These are phyloP conservation scores for Aureobasidium sp. DNA, from an alignment of 2,329 filamentous ascomycete species.

Conservation along the genomic window DNA sequence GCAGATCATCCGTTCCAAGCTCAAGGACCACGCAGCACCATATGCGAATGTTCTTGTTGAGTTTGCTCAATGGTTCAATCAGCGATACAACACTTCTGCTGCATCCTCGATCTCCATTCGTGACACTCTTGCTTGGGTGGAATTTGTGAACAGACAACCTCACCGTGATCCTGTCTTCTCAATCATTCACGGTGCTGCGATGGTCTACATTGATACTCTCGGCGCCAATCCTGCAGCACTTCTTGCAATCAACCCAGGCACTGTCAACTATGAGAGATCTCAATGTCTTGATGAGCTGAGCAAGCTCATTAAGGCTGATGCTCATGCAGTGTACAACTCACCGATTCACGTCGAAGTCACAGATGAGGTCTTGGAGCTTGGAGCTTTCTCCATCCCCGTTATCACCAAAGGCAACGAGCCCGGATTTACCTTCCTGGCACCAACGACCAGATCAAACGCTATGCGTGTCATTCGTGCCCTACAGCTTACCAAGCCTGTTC, in stretches of 20 bases:
- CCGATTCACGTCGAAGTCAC: constrained; percentile 53
- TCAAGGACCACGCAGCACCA: constrained; percentile 47
- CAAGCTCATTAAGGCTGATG: constrained; percentile 57
- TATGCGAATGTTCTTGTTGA: constrained; percentile 66
- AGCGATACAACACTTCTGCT: constrained; percentile 66
- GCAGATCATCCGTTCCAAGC: constrained; percentile 75
- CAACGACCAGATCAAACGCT: constrained; percentile 81
- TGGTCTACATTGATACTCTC: constrained; percentile 92
- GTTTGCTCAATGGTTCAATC: constrained; percentile 91
- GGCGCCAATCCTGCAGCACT: constrained; percentile 91
- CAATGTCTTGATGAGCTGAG: constrained; percentile 68
- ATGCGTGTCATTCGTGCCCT: constrained; percentile 87
- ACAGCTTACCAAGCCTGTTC: constrained; percentile 81
- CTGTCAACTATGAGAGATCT: constrained; percentile 63
- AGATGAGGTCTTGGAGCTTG: constrained; percentile 55
- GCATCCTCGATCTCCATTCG: constrained; percentile 79
- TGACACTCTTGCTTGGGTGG: constrained; percentile 87
- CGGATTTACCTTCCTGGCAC: constrained; percentile 74
- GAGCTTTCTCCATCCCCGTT: constrained; percentile 62
- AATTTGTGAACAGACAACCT: constrained; percentile 67
- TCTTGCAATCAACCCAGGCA: constrained; percentile 62
- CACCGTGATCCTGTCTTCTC: constrained; percentile 22
- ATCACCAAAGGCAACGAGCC: constrained; percentile 34
- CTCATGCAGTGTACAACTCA: constrained; percentile 58
- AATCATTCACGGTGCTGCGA: constrained; percentile 78